Conservation (phyloP, 441 rosid genomes). For the Metrosideros polymorpha region DNA sequence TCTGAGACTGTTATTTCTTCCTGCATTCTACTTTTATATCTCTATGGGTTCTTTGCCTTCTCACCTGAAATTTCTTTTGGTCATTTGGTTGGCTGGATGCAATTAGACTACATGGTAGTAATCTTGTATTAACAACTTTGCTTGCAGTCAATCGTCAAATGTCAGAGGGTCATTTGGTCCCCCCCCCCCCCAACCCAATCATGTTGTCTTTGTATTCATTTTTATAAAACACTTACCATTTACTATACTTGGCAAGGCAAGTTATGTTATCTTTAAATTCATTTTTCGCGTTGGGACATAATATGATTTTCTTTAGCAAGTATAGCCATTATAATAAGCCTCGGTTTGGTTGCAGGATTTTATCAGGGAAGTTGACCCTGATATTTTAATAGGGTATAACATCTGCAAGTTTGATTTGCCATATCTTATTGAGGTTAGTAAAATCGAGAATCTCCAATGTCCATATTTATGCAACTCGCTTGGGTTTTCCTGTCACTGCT, state of each 20-base stretch:
- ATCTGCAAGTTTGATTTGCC: constrained; percentile 99
- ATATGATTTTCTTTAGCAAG: background rate
- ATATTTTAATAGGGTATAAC: constrained; percentile 93
- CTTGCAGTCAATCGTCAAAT: background rate
- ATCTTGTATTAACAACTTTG: background rate
- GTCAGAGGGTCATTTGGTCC: background rate
- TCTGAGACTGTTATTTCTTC: background rate
- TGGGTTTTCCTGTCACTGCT: background rate
- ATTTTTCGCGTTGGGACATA: background rate
- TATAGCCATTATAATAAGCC: background rate
- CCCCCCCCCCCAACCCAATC: background rate
- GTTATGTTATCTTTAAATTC: background rate
- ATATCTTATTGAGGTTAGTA: constrained; percentile 86
- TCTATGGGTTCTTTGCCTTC: background rate
- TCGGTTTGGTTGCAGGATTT: constrained; percentile 59
- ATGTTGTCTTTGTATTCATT: background rate
- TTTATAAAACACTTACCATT: background rate
- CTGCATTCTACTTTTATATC: background rate
- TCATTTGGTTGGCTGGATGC: background rate
- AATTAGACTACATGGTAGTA: background rate
- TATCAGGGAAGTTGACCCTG: constrained; percentile 89
- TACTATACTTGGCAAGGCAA: background rate
- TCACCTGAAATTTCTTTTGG: background rate
- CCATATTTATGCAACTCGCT: background rate
- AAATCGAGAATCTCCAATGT: constrained; percentile 1